Base-by-base conservation (phyloP, 1,284 basidiomycete genomes). In the Puccinia coronata region DNA sequence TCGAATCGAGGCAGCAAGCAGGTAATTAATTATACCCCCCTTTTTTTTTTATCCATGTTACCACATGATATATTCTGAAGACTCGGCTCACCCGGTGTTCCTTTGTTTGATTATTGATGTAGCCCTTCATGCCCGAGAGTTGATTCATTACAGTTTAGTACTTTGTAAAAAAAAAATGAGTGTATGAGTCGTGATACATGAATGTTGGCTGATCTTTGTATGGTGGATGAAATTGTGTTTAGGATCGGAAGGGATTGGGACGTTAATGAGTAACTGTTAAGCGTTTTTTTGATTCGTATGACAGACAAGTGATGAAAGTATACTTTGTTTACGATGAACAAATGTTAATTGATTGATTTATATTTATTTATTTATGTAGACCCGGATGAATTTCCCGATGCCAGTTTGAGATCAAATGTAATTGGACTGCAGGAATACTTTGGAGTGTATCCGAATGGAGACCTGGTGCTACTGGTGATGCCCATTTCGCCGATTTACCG, bases 341-440 rank as follows among this genome's bases (percentile, higher is more conserved):
- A n/a, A n/a, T 28, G 47, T 23, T 31, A 71, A 49, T 71, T 8
- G 25, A 47, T 11, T 11, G 8, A 39, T 43, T 11, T 25, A 31
- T 43, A n/a, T 47, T 77, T 51, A 20, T 25, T 47, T 28, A 76
- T 41, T 12, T 1, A 18, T 25, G 18, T 28, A 78, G 75, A 65
- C 65, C 43, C 69, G 8, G 31, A 71, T 34, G 53, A 71, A 72
- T 16, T 61, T 63, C 39, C 78, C 31, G 78, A 80, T 51, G 11
- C 14, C 2, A 28, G 41, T 20, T 34, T 81, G 12, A 41, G 61
- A 55, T 59, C 70, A 8, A 28, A 39, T 4, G 59, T 71, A 6
- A 65, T 81, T n/a, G 71, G 79, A 28, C 28, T 81, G 12, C 79
- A 73, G 53, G 79, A 81, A 34, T 81, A 81, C 53, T 81, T 81